Evolutionary conservation across 1,139 yeast genomes (phyloP).

Genomic region (Magnusiomyces suaveolens): DNA sequence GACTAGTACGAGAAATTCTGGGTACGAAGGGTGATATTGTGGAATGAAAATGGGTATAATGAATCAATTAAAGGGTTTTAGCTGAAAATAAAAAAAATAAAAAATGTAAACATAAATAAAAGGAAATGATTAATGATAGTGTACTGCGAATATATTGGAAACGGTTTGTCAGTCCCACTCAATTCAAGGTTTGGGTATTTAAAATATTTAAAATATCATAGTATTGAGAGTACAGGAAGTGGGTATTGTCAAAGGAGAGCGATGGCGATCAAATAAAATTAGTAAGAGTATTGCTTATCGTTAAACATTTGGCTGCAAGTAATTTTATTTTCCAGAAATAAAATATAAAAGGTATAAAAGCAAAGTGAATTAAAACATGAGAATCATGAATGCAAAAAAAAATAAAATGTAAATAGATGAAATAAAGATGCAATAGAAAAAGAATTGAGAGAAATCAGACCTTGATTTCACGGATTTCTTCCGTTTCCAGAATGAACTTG

Average conservation of each 20-base stretch:
- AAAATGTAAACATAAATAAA: too few relatives aligned
- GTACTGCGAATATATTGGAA: too few relatives aligned
- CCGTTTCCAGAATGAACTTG: constrained; percentile 59
- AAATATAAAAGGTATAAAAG: not conserved
- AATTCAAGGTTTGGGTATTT: too few relatives aligned
- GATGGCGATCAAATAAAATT: too few relatives aligned
- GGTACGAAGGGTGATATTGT: not conserved
- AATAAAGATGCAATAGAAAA: not conserved
- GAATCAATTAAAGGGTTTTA: too few relatives aligned
- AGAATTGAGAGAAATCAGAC: not conserved
- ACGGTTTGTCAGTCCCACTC: too few relatives aligned
- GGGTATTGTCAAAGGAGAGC: not conserved
- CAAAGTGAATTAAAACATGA: not conserved
- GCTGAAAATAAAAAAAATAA: too few relatives aligned
- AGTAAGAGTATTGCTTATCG: not conserved
- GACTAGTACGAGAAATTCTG: not conserved
- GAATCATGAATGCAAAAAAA: not conserved
- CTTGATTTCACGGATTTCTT: constrained; percentile 15
- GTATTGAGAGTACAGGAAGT: not conserved
- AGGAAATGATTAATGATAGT: too few relatives aligned
- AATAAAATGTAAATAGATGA: not conserved
- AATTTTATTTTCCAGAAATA: not conserved
- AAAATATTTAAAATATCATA: too few relatives aligned
- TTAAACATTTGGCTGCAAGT: not conserved
- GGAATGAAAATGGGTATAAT: too few relatives aligned